These are phyloP conservation scores for Ophiostoma perfectum DNA, from an alignment of 2,329 filamentous ascomycete species.

Conservation along the genomic window DNA sequence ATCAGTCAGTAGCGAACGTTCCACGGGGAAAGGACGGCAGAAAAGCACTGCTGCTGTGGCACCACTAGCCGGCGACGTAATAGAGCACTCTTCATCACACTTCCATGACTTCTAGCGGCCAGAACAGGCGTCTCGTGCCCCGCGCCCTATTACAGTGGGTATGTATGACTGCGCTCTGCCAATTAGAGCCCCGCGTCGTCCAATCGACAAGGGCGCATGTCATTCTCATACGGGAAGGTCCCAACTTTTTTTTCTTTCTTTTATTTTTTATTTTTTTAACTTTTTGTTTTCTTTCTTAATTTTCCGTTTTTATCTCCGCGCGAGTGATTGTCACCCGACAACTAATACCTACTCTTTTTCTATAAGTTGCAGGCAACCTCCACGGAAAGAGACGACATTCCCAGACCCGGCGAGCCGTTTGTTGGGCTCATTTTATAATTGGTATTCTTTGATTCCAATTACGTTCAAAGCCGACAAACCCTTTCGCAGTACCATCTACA, in stretches of 20 bases:
- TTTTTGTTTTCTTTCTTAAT: background rate
- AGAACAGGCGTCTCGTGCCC: background rate
- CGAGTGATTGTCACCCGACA: background rate
- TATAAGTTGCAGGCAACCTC: slow-evolving; percentile 8
- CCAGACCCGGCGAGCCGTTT: background rate
- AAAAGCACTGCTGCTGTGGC: background rate
- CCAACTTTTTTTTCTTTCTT: slow-evolving; percentile 15
- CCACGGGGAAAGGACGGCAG: background rate
- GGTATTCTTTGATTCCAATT: background rate
- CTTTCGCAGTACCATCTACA: background rate
- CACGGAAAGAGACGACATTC: background rate
- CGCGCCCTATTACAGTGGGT: slow-evolving; percentile 17
- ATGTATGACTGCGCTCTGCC: background rate
- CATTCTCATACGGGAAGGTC: slow-evolving; percentile 7
- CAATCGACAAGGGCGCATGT: slow-evolving; percentile 16
- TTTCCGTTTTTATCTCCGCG: background rate
- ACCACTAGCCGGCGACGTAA: slow-evolving; percentile 8
- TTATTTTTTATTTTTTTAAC: background rate
- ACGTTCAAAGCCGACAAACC: background rate
- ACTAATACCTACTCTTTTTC: background rate
- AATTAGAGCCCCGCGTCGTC: slow-evolving; percentile 14
- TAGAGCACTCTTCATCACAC: background rate
- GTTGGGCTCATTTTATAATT: background rate
- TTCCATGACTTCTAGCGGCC: background rate
- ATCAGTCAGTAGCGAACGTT: background rate